phyloP scores from a whole-genome alignment of 2,329 filamentous ascomycete species.

The Zasmidium citrigriseum region DNA sequence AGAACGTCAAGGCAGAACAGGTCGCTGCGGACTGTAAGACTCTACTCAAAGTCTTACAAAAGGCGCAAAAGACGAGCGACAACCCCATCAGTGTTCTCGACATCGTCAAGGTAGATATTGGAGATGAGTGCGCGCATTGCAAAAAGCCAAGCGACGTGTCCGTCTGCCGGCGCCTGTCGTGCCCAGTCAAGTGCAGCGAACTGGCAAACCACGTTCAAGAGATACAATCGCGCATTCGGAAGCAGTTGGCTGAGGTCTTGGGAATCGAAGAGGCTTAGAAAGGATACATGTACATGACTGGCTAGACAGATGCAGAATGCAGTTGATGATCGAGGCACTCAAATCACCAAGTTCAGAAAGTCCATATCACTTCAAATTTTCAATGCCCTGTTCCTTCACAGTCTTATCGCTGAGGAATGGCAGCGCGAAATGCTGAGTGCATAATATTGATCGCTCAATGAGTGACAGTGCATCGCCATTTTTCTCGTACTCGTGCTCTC shows the following conservation, averaged over 20 bases:
- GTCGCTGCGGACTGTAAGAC: neutral
- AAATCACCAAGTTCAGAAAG: neutral
- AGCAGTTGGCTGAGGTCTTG: neutral
- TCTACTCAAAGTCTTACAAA: neutral
- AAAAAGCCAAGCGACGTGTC: neutral
- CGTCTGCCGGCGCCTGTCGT: neutral
- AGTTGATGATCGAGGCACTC: too few relatives aligned
- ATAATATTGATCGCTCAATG: too few relatives aligned
- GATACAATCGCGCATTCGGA: neutral
- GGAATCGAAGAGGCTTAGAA: neutral
- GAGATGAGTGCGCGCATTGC: neutral
- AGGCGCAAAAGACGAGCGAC: neutral
- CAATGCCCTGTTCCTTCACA: too few relatives aligned
- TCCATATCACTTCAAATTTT: too few relatives aligned
- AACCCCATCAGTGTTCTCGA: neutral
- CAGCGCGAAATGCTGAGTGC: too few relatives aligned
- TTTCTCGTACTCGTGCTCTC: too few relatives aligned
- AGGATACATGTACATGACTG: neutral
- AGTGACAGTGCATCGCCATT: too few relatives aligned
- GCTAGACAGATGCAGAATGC: too few relatives aligned
- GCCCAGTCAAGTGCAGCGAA: neutral
- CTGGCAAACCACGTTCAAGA: neutral
- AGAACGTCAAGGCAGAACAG: neutral
- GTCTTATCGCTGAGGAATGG: too few relatives aligned
- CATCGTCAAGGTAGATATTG: neutral